phyloP scores from a whole-genome alignment of 352 stramenopile species.

The Phytopythium aichiense region DNA sequence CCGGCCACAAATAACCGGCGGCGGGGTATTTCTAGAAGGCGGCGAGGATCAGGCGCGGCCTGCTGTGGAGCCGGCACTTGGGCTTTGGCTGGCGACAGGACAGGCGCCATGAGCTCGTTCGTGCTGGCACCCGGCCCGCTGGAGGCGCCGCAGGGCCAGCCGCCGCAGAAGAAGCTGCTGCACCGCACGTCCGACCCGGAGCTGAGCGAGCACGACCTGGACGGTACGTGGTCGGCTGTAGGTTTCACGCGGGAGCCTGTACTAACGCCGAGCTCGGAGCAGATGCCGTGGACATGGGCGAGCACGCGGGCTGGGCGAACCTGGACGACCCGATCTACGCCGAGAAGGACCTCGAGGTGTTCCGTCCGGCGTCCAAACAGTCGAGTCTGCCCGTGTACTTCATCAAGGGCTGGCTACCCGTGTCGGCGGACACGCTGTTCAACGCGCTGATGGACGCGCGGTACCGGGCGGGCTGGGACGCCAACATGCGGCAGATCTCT shows the following conservation, averaged over 20 bases:
- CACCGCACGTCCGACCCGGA: conserved; percentile 64
- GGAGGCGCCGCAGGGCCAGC: conserved; percentile 1
- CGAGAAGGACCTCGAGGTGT: conserved; percentile 74
- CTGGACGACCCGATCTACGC: conserved; percentile 65
- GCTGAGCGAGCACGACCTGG: conserved; percentile 50
- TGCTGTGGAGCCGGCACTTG: not conserved
- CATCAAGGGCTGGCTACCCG: conserved; percentile 64
- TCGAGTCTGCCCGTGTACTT: conserved; percentile 68
- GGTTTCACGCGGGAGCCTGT: too few relatives aligned
- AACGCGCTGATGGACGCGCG: conserved; percentile 54
- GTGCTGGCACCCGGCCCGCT: conserved; percentile 10
- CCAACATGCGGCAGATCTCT: conserved; percentile 35
- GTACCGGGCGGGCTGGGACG: conserved; percentile 59
- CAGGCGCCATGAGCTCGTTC: conserved; percentile 33
- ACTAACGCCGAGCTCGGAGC: too few relatives aligned
- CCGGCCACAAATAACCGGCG: too few relatives aligned
- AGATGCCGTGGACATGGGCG: conserved; percentile 69
- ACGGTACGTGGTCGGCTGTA: conserved; percentile 18
- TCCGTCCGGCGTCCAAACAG: conserved; percentile 39
- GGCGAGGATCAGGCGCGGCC: too few relatives aligned
- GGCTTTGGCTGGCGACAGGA: not conserved
- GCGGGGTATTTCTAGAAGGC: too few relatives aligned
- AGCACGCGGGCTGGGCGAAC: conserved; percentile 55
- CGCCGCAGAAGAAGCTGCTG: conserved; percentile 23
- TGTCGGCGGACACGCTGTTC: conserved; percentile 66